Conservation (phyloP, 495 filamentous ascomycete genomes). For the Apiosordaria backusii region DNA sequence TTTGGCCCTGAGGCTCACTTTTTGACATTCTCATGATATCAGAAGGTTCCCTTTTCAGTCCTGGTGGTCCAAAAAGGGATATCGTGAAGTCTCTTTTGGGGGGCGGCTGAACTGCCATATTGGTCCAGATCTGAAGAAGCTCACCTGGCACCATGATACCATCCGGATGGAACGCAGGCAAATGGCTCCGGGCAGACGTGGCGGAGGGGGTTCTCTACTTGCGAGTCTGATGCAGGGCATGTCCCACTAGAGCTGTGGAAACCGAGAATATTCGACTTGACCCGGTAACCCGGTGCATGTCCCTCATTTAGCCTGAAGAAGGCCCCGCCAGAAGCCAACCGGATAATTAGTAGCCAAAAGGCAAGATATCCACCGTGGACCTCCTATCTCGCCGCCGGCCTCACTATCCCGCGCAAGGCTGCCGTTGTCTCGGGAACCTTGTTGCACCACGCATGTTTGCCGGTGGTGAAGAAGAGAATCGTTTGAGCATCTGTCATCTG, state of each 20-base stretch:
- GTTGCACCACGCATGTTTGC: neutral
- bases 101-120: constrained; percentile 7
- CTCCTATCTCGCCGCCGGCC: constrained; percentile 18
- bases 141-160: constrained; percentile 13
- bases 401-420: neutral
- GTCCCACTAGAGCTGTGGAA: constrained; percentile 12
- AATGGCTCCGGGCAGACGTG: constrained; percentile 7
- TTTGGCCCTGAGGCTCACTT: neutral
- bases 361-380: constrained; percentile 20
- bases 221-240: constrained; percentile 1
- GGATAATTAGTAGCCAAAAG: constrained; percentile 27
- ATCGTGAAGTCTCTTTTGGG: neutral
- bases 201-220: neutral
- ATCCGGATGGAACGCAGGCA: constrained; percentile 17
- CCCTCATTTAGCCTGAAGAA: constrained; percentile 31
- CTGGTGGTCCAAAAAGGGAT: neutral
- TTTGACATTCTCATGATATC: neutral
- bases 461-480: neutral
- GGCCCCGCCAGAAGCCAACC: constrained; percentile 22
- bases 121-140: constrained; percentile 10
- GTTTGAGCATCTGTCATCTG: neutral
- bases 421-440: neutral
- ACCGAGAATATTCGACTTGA: constrained; percentile 23
- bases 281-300: constrained; percentile 33
- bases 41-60: neutral